These are phyloP conservation scores for Arthroderma uncinatum DNA, from an alignment of 2,329 filamentous ascomycete species.

Conservation along the genomic window DNA sequence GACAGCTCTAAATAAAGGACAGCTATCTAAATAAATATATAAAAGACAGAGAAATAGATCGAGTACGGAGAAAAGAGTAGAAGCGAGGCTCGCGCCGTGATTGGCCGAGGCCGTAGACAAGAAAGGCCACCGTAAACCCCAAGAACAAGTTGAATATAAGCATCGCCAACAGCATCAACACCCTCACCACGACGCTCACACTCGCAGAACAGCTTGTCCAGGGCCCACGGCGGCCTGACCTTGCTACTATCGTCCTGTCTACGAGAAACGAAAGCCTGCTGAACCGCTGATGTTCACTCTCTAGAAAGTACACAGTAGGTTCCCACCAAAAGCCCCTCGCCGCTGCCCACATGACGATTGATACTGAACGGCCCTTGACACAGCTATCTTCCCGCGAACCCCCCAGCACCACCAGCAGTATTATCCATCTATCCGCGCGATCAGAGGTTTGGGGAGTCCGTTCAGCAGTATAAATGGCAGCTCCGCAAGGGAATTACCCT, in stretches of 20 bases:
- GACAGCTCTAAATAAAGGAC: too few relatives aligned
- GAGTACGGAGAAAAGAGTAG: too few relatives aligned
- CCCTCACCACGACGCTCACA: not conserved
- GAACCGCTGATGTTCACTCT: not conserved
- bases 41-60: too few relatives aligned
- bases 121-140: conserved; percentile 10
- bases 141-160: not conserved
- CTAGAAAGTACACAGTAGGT: not conserved
- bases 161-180: conserved; percentile 1
- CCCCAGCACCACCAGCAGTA: not conserved
- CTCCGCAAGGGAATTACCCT: conserved; percentile 43
- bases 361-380: not conserved
- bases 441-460: not conserved
- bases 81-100: not conserved
- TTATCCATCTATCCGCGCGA: not conserved
- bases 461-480: conserved; percentile 31
- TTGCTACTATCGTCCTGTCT: not conserved
- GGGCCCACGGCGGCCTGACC: not conserved
- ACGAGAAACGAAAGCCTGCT: too few relatives aligned
- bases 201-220: not conserved
- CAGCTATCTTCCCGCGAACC: not conserved
- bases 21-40: too few relatives aligned
- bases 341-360: not conserved
- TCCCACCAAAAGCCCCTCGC: not conserved
- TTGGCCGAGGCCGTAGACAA: not conserved